A percentile compares a stretch with the other conserved stretches of the same genome.
Conservation (phyloP, 495 filamentous ascomycete species). For the Ascobolus immersus region DNA sequence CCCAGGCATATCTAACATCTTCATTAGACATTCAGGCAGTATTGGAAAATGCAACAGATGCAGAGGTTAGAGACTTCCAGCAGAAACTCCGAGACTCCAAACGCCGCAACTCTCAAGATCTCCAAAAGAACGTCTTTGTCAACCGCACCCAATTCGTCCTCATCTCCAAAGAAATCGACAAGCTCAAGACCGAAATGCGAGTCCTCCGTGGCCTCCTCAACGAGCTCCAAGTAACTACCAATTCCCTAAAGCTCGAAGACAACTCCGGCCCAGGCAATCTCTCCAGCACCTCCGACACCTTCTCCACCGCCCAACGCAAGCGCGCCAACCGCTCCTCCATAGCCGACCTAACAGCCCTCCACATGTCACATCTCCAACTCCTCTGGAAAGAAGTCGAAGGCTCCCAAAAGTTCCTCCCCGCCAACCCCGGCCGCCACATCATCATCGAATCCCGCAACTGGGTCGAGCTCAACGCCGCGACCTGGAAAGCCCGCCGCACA, state of each 20-base stretch:
- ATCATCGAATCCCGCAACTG: constrained; percentile 70
- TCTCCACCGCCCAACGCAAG: constrained; percentile 30
- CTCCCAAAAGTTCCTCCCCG: constrained; percentile 85
- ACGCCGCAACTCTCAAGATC: constrained; percentile 56
- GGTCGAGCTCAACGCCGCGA: constrained; percentile 91
- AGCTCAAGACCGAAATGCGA: constrained; percentile 88
- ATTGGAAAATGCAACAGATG: constrained; percentile 75
- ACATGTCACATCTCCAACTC: constrained; percentile 64
- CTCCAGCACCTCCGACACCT: constrained; percentile 19
- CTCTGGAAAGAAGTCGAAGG: constrained; percentile 91
- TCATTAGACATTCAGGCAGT: constrained; percentile 43
- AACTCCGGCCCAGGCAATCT: constrained; percentile 15
- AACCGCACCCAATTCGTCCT: constrained; percentile 98
- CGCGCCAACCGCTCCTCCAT: constrained; percentile 54
- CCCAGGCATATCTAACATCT: not conserved
- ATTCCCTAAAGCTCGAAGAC: constrained; percentile 14
- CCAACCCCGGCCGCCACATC: constrained; percentile 71
- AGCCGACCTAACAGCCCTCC: constrained; percentile 82
- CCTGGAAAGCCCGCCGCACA: constrained; percentile 64
- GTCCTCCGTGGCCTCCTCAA: constrained; percentile 66
- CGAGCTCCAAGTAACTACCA: constrained; percentile 31
- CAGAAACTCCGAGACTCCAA: constrained; percentile 48
- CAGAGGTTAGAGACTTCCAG: constrained; percentile 73
- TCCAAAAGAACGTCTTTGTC: constrained; percentile 92
- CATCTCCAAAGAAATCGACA: constrained; percentile 96